Conservation (phyloP, 2,329 filamentous ascomycete species). For the Lecanosticta acicola region DNA sequence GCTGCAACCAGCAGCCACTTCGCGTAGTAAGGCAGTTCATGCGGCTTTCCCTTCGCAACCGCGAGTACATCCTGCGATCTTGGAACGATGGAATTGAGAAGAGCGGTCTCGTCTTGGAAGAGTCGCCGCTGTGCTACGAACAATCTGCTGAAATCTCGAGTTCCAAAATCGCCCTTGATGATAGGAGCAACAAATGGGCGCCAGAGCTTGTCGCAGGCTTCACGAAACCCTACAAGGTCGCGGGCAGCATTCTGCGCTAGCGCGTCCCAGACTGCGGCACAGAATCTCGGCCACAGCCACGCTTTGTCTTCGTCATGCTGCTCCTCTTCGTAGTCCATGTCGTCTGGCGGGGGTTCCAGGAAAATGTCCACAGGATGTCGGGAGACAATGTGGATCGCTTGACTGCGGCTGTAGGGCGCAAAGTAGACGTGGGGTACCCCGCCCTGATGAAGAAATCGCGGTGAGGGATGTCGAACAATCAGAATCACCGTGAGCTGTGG, state of each 20-base stretch:
- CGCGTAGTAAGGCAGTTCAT: conserved; percentile 62
- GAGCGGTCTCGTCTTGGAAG: conserved; percentile 66
- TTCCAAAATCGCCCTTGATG: conserved; percentile 62
- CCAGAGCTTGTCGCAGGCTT: conserved; percentile 72
- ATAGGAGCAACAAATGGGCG: conserved; percentile 76
- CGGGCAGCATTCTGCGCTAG: conserved; percentile 74
- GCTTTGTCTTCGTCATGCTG: conserved; percentile 52
- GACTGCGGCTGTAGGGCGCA: conserved; percentile 72
- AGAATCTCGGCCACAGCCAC: conserved; percentile 75
- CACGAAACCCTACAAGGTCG: conserved; percentile 67
- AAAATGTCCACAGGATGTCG: conserved; percentile 47
- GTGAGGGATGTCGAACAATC: conserved; percentile 66
- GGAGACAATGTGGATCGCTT: conserved; percentile 73
- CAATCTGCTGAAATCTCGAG: conserved; percentile 78
- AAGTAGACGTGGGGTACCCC: conserved; percentile 76
- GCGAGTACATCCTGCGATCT: conserved; percentile 9
- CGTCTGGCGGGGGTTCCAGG: conserved; percentile 26
- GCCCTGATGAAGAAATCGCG: conserved; percentile 63
- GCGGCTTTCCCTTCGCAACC: conserved; percentile 24
- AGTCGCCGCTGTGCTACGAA: conserved; percentile 64
- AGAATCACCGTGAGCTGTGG: conserved; percentile 71
- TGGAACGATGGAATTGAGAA: conserved; percentile 58
- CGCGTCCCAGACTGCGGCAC: conserved; percentile 79
- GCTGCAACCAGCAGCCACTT: conserved; percentile 69
- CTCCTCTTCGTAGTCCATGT: conserved; percentile 45